Evolutionary conservation across 805 yeast genomes (phyloP).

Genomic region (Hanseniaspora pseudoguilliermondii): DNA sequence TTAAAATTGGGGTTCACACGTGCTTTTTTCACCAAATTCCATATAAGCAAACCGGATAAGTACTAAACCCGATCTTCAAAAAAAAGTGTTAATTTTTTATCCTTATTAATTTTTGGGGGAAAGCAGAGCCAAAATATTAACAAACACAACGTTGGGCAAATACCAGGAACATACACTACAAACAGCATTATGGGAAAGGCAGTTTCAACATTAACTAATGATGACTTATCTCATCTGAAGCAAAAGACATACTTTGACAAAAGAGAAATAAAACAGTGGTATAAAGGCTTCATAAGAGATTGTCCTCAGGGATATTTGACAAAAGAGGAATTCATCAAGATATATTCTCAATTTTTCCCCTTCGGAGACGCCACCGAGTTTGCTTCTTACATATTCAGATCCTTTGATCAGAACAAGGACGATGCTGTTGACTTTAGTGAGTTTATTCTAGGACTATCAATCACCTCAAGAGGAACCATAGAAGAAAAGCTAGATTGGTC

Average conservation of each 20-base stretch:
- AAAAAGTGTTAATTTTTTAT: too few species aligned
- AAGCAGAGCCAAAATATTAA: too few species aligned
- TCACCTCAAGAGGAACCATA: slow-evolving; percentile 72
- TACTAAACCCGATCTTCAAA: too few species aligned
- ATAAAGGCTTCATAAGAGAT: slow-evolving; percentile 86
- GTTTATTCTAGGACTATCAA: slow-evolving; percentile 74
- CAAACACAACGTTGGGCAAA: background rate
- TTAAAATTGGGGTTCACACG: too few species aligned
- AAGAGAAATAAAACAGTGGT: slow-evolving; percentile 95
- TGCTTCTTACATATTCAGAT: slow-evolving; percentile 75
- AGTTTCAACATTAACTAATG: slow-evolving; percentile 81
- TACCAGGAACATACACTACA: background rate
- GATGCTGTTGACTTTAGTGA: slow-evolving; percentile 85
- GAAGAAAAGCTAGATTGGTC: slow-evolving; percentile 86
- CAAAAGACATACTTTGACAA: slow-evolving; percentile 84
- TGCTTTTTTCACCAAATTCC: too few species aligned
- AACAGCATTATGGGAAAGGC: slow-evolving; percentile 68
- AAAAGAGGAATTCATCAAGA: slow-evolving; percentile 76
- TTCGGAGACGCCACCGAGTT: slow-evolving; percentile 94
- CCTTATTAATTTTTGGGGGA: too few species aligned
- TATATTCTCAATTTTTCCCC: slow-evolving; percentile 93
- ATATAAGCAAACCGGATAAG: too few species aligned
- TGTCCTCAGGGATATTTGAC: slow-evolving; percentile 84
- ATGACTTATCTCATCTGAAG: slow-evolving; percentile 70
- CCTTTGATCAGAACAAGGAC: slow-evolving; percentile 68